Evolutionary conservation across 2,329 filamentous ascomycete species (phyloP).

Genomic region (Albifimbria verrucaria): DNA sequence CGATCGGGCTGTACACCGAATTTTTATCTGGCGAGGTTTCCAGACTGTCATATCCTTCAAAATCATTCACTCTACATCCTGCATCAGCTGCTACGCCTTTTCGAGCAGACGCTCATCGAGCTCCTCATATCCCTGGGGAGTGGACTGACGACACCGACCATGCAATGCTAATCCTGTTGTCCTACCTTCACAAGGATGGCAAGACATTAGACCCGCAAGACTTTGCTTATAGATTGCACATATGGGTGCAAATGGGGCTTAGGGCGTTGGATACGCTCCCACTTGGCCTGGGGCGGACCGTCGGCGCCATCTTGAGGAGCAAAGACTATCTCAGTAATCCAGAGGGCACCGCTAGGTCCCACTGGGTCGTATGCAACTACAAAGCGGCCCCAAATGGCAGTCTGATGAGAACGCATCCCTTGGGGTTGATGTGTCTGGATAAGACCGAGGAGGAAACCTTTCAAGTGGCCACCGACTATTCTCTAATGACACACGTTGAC

Average conservation of each 20-base stretch:
- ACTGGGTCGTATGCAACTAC: constrained; percentile 37
- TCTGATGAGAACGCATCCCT: constrained; percentile 49
- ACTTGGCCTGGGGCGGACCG: constrained; percentile 44
- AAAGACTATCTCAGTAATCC: constrained; percentile 38
- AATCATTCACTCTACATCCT: constrained; percentile 36
- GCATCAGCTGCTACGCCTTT: constrained; percentile 34
- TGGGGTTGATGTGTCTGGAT: constrained; percentile 44
- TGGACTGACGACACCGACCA: constrained; percentile 58
- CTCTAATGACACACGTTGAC: constrained; percentile 46
- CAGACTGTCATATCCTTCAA: constrained; percentile 30
- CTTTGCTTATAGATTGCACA: constrained; percentile 40
- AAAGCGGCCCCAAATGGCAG: constrained; percentile 48
- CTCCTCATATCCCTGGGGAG: constrained; percentile 35
- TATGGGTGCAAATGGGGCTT: constrained; percentile 46
- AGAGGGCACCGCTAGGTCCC: constrained; percentile 30
- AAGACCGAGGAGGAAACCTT: constrained; percentile 40
- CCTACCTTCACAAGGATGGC: constrained; percentile 42
- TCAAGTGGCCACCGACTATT: constrained; percentile 36
- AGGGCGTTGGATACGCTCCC: constrained; percentile 43
- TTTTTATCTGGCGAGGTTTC: constrained; percentile 38
- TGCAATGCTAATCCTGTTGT: constrained; percentile 45
- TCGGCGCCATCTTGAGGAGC: constrained; percentile 39
- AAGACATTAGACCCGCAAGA: constrained; percentile 31
- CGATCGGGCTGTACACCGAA: constrained; percentile 53
- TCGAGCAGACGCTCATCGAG: constrained; percentile 41